Evolutionary conservation across 2,329 filamentous ascomycete species (phyloP).

Genomic region (Erysiphe pulchra): DNA sequence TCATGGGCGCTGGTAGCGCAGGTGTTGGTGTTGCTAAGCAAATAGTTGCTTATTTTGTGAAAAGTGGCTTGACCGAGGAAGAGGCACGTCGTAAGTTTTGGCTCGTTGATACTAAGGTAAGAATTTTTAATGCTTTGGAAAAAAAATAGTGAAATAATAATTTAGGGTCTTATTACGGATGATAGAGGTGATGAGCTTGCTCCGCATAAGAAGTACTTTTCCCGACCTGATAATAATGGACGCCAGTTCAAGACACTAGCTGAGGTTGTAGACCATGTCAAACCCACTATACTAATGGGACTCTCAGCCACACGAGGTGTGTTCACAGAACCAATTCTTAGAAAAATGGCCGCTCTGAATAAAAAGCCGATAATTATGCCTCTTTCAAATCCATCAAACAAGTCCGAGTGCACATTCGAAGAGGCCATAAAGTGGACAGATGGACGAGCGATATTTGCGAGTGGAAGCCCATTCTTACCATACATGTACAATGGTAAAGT

Average conservation of each 20-base stretch:
- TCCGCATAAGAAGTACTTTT: conserved; percentile 26
- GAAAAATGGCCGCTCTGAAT: conserved; percentile 48
- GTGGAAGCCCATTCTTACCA: conserved; percentile 63
- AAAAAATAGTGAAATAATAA: conserved; percentile 1
- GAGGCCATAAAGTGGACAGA: conserved; percentile 57
- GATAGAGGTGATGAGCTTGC: conserved; percentile 47
- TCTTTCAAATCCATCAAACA: conserved; percentile 57
- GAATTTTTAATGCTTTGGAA: not conserved
- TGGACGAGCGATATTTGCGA: conserved; percentile 53
- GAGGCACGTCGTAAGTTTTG: conserved; percentile 45
- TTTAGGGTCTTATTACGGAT: conserved; percentile 38
- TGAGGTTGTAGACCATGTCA: conserved; percentile 42
- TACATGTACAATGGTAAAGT: conserved; percentile 27
- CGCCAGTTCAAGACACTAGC: conserved; percentile 29
- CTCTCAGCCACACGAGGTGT: conserved; percentile 53
- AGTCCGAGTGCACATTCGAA: conserved; percentile 57
- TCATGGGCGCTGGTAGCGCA: conserved; percentile 62
- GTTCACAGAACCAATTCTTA: conserved; percentile 49
- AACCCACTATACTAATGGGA: conserved; percentile 60
- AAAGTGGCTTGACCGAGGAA: conserved; percentile 38
- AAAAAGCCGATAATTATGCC: conserved; percentile 52
- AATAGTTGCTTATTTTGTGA: conserved; percentile 48
- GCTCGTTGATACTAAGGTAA: conserved; percentile 35
- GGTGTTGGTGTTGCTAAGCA: conserved; percentile 72
- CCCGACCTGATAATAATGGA: conserved; percentile 14